Base-by-base conservation (phyloP, 768 basidiomycete genomes). In the Mycena capillaripes region DNA sequence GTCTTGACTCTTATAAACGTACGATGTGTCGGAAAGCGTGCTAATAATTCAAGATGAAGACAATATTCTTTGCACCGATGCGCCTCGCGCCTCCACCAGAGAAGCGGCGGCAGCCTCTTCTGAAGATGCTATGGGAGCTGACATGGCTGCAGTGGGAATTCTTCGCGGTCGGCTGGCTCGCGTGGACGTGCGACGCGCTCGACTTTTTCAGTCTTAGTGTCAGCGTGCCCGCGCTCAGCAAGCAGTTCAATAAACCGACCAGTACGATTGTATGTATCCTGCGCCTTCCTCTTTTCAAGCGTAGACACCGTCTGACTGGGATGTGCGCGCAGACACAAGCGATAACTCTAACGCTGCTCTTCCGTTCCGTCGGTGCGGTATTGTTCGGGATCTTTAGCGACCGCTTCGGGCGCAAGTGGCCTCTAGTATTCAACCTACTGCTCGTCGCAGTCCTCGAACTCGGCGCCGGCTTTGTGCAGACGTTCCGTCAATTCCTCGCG, bases 331-430 rank as follows among this genome's bases (percentile, higher is more conserved):
- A 89, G 88, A 94, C 95, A 59, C 91, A 92, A 23, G 89, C 95
- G 12, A 97, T 99, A 80, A 98, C 97, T 8, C 86, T 98, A 56
- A 98, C 97, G 0, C 86, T 98, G 1, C 89, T 98, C 21, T 93
- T 98, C 86, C 90, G 97, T 68, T 93, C 94, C 4, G 83, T 89
- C 61, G 93, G 93, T 30, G 93, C 93, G 57, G 92, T 96, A 59
- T 83, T 96, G 75, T 97, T 97, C 76, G 96, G 96, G 46, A 79
- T 96, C 44, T 76, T 93, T n/a, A 95, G 94, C 2, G 97, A 98
- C 80, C 90, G 97, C 6, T 97, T 86, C 79, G 97, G 97, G 7
- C 89, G 97, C 30, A 97, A 97, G 86, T 98, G 96, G 96, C 96
- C 96, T 9, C 86, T 97, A 10, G 90, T 97, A 36, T 73, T 76